These are phyloP conservation scores for Neocallimastix lanati DNA, from an alignment of 192 early-diverging fungal species.

Conservation along the genomic window DNA sequence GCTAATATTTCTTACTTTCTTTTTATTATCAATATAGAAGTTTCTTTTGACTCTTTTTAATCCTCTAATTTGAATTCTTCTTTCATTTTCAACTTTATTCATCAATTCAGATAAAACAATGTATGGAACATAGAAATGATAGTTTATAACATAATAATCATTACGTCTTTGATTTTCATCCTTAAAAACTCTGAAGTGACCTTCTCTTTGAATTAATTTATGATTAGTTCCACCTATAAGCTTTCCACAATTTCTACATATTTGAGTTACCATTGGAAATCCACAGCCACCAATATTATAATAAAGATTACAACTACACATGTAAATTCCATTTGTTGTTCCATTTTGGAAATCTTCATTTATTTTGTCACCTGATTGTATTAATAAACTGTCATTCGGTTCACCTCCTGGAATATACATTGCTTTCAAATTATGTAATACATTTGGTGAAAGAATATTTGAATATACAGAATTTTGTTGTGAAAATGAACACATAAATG, in stretches of 20 bases:
- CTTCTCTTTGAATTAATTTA: background rate
- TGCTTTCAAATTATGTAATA: background rate
- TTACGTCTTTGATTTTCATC: background rate
- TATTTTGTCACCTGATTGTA: background rate
- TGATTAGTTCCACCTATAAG: background rate
- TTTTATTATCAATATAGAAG: background rate
- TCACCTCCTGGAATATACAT: background rate
- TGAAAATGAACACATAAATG: background rate
- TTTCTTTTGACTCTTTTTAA: background rate
- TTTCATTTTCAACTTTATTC: background rate
- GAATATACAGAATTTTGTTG: background rate
- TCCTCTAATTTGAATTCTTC: background rate
- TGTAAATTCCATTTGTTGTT: background rate
- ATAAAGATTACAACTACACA: background rate
- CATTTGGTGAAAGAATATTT: background rate
- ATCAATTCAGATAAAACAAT: background rate
- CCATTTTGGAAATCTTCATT: background rate
- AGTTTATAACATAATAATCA: too few relatives aligned
- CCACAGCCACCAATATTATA: background rate
- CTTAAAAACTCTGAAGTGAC: background rate
- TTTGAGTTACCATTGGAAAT: background rate
- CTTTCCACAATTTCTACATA: background rate
- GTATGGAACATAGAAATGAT: background rate
- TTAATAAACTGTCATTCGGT: background rate
- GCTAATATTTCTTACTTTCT: background rate